Conservation (phyloP, 1,284 basidiomycete genomes). For the Ustilago bromivora region DNA sequence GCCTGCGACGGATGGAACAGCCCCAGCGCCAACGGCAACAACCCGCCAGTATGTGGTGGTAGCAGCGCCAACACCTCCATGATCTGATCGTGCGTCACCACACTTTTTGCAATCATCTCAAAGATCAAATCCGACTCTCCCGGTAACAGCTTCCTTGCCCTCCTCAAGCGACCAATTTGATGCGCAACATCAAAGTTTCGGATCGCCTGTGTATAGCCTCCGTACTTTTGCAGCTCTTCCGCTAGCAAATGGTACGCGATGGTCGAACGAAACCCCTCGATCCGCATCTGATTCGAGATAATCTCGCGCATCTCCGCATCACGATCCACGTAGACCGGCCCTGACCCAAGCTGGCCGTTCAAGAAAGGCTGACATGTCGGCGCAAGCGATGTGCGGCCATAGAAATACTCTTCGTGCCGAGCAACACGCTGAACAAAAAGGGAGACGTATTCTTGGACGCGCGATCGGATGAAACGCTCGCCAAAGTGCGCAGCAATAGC, state of each 20-base stretch:
- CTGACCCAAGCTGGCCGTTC: constrained; percentile 75
- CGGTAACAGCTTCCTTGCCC: constrained; percentile 75
- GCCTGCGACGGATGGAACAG: constrained; percentile 85
- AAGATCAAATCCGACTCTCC: constrained; percentile 82
- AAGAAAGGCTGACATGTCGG: constrained; percentile 72
- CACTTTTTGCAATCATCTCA: constrained; percentile 74
- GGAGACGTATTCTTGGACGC: constrained; percentile 81
- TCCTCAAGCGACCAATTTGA: constrained; percentile 78
- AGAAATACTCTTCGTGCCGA: constrained; percentile 80
- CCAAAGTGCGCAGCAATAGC: constrained; percentile 82
- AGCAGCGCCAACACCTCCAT: constrained; percentile 84
- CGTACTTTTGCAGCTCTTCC: constrained; percentile 34
- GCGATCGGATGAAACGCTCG: constrained; percentile 80
- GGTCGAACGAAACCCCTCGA: constrained; percentile 83
- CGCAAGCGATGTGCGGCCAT: constrained; percentile 77
- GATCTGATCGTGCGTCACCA: constrained; percentile 81
- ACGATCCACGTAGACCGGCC: constrained; percentile 79
- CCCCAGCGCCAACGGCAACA: constrained; percentile 86
- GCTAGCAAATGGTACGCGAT: constrained; percentile 75
- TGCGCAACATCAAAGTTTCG: constrained; percentile 78
- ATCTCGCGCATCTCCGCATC: constrained; percentile 75
- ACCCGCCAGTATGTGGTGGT: constrained; percentile 83
- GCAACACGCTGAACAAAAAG: constrained; percentile 82
- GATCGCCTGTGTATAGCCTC: constrained; percentile 72
- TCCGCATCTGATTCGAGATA: constrained; percentile 77